These are phyloP conservation scores for Arachis monticola DNA, from an alignment of 331 rosid genomes.

Conservation along the genomic window DNA sequence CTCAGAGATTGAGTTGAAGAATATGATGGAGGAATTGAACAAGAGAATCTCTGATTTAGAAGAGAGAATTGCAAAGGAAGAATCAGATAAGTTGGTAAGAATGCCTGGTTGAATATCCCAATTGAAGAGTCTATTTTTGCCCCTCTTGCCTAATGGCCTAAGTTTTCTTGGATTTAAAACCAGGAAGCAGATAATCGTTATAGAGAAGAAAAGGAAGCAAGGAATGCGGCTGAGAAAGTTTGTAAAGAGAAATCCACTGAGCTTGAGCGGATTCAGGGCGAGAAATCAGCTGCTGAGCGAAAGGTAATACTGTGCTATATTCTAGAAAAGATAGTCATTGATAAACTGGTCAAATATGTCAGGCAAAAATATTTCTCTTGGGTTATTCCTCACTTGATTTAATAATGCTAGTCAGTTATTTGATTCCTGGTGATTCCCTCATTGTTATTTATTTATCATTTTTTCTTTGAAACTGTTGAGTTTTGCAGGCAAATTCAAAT, in stretches of 20 bases:
- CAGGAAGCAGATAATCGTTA: constrained; percentile 68
- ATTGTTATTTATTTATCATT: not conserved
- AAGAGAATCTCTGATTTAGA: constrained; percentile 53
- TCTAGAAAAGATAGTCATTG: not conserved
- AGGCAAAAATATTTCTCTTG: no score
- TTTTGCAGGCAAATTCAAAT: constrained; percentile 66
- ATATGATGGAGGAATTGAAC: constrained; percentile 55
- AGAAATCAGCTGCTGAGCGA: constrained; percentile 57
- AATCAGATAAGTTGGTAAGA: constrained; percentile 73
- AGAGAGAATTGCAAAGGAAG: constrained; percentile 66
- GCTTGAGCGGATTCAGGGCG: constrained; percentile 52
- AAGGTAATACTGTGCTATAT: constrained; percentile 47
- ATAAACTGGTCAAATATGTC: not conserved
- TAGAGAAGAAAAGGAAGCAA: constrained; percentile 63
- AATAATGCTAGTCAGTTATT: not conserved
- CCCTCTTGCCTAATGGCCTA: constrained; percentile 3
- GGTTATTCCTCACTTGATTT: not conserved
- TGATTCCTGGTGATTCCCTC: constrained; percentile 1
- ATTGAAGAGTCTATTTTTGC: not conserved
- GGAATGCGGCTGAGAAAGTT: constrained; percentile 56
- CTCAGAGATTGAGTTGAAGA: constrained; percentile 71
- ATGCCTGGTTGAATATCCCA: constrained; percentile 28
- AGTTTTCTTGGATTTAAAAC: constrained; percentile 13
- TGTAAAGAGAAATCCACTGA: constrained; percentile 51
- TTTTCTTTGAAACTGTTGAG: constrained; percentile 14